Conservation (phyloP, 2,329 filamentous ascomycete genomes). For the Colletotrichum destructivum region DNA sequence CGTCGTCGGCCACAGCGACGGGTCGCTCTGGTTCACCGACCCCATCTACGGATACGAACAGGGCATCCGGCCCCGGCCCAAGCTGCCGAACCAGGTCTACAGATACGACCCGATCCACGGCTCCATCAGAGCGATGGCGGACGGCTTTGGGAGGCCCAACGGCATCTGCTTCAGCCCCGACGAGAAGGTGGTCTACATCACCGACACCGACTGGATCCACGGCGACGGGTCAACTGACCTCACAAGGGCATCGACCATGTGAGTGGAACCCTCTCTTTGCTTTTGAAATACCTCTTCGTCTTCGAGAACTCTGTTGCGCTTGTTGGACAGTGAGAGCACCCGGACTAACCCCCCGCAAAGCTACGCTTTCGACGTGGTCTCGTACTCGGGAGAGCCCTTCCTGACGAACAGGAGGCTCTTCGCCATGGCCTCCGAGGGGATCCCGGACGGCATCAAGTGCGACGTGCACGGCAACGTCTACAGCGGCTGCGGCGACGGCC, state of each 20-base stretch:
- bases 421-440: slow-evolving; percentile 62
- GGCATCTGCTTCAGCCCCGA: slow-evolving; percentile 63
- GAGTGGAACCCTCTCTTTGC: neutral
- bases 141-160: slow-evolving; percentile 64
- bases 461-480: slow-evolving; percentile 65
- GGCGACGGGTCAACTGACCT: slow-evolving; percentile 50
- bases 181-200: slow-evolving; percentile 61
- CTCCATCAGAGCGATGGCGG: slow-evolving; percentile 61
- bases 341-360: slow-evolving; percentile 40
- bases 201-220: slow-evolving; percentile 56
- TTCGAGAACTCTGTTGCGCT: neutral
- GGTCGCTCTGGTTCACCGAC: slow-evolving; percentile 66
- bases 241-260: slow-evolving; percentile 39
- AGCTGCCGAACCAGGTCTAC: slow-evolving; percentile 64
- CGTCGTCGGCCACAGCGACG: slow-evolving; percentile 59
- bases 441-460: slow-evolving; percentile 65
- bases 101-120: slow-evolving; percentile 58
- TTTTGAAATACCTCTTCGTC: neutral
- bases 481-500: slow-evolving; percentile 63
- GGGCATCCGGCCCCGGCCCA: slow-evolving; percentile 61
- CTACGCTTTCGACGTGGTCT: slow-evolving; percentile 55
- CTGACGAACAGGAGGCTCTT: slow-evolving; percentile 63
- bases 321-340: too few species aligned
- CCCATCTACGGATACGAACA: slow-evolving; percentile 65
- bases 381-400: slow-evolving; percentile 51